Evolutionary conservation across 495 filamentous ascomycete species (phyloP).

Genomic region (Paragyromitra xinjiangensis): DNA sequence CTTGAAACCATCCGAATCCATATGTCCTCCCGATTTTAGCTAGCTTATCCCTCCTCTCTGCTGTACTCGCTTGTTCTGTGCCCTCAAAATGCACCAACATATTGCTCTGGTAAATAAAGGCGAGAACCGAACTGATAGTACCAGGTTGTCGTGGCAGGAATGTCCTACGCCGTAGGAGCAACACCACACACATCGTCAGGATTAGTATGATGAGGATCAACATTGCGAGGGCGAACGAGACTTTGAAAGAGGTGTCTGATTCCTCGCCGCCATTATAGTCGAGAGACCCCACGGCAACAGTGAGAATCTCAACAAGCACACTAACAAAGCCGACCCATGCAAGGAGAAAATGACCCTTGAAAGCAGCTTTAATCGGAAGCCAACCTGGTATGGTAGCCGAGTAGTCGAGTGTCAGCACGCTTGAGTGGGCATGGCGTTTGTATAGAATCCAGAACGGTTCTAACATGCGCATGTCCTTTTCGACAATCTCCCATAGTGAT

Average conservation of each 20-base stretch:
- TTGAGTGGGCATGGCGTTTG: slow-evolving; percentile 68
- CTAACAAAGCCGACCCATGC: slow-evolving; percentile 69
- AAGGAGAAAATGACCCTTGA: slow-evolving; percentile 72
- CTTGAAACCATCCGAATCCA: slow-evolving; percentile 76
- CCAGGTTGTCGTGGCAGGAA: slow-evolving; percentile 77
- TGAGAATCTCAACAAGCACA: slow-evolving; percentile 72
- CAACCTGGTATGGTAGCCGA: slow-evolving; percentile 73
- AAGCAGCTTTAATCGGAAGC: slow-evolving; percentile 67
- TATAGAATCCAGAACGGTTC: slow-evolving; percentile 78
- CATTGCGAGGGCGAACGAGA: slow-evolving; percentile 67
- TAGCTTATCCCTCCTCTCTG: slow-evolving; percentile 66
- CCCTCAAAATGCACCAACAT: slow-evolving; percentile 77
- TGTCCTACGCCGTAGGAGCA: slow-evolving; percentile 66
- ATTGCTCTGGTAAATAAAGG: slow-evolving; percentile 76
- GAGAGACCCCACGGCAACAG: slow-evolving; percentile 71
- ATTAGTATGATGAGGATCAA: slow-evolving; percentile 68
- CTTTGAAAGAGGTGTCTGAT: slow-evolving; percentile 68
- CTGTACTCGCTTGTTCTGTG: slow-evolving; percentile 68
- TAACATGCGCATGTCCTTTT: slow-evolving; percentile 75
- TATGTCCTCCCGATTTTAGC: slow-evolving; percentile 69
- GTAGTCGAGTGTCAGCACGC: slow-evolving; percentile 75
- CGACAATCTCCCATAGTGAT: slow-evolving; percentile 73
- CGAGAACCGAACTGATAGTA: slow-evolving; percentile 75
- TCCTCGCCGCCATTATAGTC: slow-evolving; percentile 68
- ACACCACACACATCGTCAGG: slow-evolving; percentile 65